phyloP scores from a whole-genome alignment of 345 rosid genomes.

The Erysimum cheiranthoides region DNA sequence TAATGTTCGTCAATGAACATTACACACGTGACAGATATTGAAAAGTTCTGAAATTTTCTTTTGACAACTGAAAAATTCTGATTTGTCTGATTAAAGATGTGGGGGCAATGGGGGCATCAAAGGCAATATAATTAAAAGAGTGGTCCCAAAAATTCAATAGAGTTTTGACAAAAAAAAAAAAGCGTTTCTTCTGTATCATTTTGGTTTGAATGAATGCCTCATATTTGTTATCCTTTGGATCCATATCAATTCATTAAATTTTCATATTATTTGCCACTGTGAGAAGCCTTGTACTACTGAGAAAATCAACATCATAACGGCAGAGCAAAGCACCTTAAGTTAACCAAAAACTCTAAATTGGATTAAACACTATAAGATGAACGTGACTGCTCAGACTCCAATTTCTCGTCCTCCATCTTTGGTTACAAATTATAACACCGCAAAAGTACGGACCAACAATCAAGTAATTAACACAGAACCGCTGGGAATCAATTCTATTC shows the following conservation, averaged over 20 bases:
- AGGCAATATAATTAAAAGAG: background rate
- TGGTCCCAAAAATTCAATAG: conserved; percentile 7
- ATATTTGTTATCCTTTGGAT: background rate
- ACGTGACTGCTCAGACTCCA: background rate
- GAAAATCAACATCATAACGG: background rate
- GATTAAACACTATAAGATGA: background rate
- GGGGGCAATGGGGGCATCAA: background rate
- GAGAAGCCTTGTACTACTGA: background rate
- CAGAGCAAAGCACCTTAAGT: background rate
- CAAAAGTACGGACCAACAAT: background rate
- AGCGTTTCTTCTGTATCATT: background rate
- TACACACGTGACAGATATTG: conserved; percentile 13
- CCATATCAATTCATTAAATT: background rate
- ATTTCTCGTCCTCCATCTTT: background rate
- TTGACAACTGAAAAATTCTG: background rate
- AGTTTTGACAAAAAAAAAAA: background rate
- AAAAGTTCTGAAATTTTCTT: background rate
- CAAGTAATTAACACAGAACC: background rate
- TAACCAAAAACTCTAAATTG: background rate
- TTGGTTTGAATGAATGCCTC: background rate
- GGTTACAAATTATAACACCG: background rate
- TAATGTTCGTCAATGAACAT: conserved; percentile 1
- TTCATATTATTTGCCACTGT: background rate
- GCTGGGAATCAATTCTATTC: background rate
- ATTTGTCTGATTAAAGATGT: conserved; percentile 15